These are phyloP conservation scores for Claviceps sp. DNA, from an alignment of 2,329 filamentous ascomycete genomes.

Conservation along the genomic window DNA sequence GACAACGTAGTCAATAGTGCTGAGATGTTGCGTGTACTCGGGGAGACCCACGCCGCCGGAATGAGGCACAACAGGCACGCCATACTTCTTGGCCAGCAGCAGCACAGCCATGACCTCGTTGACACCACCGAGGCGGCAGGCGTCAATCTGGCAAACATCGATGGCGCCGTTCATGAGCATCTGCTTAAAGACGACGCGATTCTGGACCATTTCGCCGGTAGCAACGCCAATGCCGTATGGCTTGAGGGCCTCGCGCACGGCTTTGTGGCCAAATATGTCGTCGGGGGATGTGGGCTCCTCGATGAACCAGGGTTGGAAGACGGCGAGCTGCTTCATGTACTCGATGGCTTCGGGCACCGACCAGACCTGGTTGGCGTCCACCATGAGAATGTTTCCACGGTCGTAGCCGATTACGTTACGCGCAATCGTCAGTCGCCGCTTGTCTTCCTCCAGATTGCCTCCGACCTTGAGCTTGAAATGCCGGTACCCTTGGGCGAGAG, in stretches of 20 bases:
- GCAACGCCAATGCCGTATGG: constrained; percentile 70
- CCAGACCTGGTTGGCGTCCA: constrained; percentile 90
- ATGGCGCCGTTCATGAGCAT: constrained; percentile 67
- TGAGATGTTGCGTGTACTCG: constrained; percentile 87
- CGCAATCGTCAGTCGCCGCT: constrained; percentile 56
- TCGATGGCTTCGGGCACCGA: constrained; percentile 77
- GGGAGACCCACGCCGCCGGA: constrained; percentile 80
- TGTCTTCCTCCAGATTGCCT: constrained; percentile 57
- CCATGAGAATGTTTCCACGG: constrained; percentile 74
- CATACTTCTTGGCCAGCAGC: constrained; percentile 67
- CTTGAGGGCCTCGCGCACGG: constrained; percentile 65
- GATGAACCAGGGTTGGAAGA: constrained; percentile 88
- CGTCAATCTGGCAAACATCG: constrained; percentile 81
- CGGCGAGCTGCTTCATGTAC: constrained; percentile 69
- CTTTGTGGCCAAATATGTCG: constrained; percentile 78
- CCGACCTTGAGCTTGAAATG: constrained; percentile 93
- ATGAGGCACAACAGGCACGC: constrained; percentile 76
- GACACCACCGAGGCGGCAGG: constrained; percentile 77
- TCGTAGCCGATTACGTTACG: constrained; percentile 73
- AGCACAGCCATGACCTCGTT: constrained; percentile 89
- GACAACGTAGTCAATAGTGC: constrained; percentile 84
- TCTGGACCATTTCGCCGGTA: constrained; percentile 92
- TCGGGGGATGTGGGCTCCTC: constrained; percentile 88
- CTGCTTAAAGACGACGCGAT: constrained; percentile 89
- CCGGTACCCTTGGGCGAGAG: constrained; percentile 60